phyloP scores from a whole-genome alignment of 306 rosid species.

The Vachellia pachyceras region DNA sequence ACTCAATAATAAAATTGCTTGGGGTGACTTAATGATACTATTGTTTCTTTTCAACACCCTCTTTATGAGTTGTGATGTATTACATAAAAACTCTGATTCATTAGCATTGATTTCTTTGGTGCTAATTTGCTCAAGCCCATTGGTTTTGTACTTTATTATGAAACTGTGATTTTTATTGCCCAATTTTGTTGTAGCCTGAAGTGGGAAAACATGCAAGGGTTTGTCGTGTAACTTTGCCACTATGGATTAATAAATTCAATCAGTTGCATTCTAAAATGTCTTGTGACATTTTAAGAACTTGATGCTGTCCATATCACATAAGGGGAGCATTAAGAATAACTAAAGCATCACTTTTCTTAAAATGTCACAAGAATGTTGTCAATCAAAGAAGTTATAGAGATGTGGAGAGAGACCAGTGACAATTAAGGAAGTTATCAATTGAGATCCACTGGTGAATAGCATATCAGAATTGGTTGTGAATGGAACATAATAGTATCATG shows the following conservation, averaged over 20 bases:
- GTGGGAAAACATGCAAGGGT: constrained; percentile 1
- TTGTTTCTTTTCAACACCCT: constrained; percentile 15
- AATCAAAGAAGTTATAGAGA: too few species aligned
- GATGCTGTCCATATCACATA: not conserved
- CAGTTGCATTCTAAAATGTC: constrained; percentile 21
- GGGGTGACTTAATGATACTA: not conserved
- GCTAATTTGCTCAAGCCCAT: constrained; percentile 11
- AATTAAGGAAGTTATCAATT: not conserved
- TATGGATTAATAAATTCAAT: constrained; percentile 2
- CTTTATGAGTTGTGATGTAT: constrained; percentile 14
- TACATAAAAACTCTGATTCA: constrained; percentile 20
- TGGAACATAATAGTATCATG: not conserved
- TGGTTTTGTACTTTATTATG: not conserved
- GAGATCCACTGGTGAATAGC: not conserved
- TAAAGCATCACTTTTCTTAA: too few species aligned
- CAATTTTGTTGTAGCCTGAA: constrained; percentile 24
- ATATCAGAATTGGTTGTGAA: not conserved
- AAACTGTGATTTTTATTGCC: not conserved
- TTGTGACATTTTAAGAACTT: not conserved
- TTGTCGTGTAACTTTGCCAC: constrained; percentile 23
- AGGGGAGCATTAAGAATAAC: too few species aligned
- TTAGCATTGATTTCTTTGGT: constrained; percentile 19
- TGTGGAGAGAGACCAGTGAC: not conserved
- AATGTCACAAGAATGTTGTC: too few species aligned
- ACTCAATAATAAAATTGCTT: not conserved